Base-by-base conservation (phyloP, 345 rosid species). In the Brassica napus region DNA sequence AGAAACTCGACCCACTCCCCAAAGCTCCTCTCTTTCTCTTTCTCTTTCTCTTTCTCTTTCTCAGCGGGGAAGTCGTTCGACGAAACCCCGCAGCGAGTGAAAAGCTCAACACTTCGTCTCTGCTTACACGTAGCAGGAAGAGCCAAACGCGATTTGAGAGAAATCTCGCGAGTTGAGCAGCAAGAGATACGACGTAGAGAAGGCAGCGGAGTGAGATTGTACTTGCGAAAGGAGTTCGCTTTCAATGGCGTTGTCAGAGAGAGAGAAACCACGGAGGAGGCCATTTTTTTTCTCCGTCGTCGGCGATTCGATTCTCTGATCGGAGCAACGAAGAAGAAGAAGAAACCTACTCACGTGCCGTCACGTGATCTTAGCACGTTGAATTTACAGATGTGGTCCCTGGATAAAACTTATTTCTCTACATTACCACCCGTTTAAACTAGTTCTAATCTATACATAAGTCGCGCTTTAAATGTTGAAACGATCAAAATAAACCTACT, bases 1-100 rank as follows among this genome's bases (percentile, higher is more conserved):
- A 86, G 32, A 82, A 63, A 80, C 88, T 84, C 97, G 77, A 92
- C 65, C 97, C 92, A 87, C 30, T 84, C 86, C 32, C 92, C 77
- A 32, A 94, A 80, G 66, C 87, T 81, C 67, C 82, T 84, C n/a
- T 59, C 28, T 3, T 11, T 62, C 72, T 59, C 28, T 3, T 11
- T 62, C 72, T n/a, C n/a, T n/a, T n/a, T 84, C n/a, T 59, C 28
- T 3, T 11, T 62, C 72, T 59, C 18, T 44, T 11, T 10, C 47
- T 39, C 62, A 0, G 86, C 18, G 4, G 81, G 72, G 9, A 81
- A 83, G 24, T 81, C 62, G 75, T 83, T 81, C 30, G 93, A 87
- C 11, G 98, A 89, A 82, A 83, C 70, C 79, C 91, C 90, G 61
- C 93, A 87, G 5, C 28, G 89, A 80, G 84, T 49, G 1, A 77